Evolutionary conservation across 306 rosid species (phyloP), one percentile per base, ranked within the genome.

Genomic region (Pterocarpus macrocarpus): DNA sequence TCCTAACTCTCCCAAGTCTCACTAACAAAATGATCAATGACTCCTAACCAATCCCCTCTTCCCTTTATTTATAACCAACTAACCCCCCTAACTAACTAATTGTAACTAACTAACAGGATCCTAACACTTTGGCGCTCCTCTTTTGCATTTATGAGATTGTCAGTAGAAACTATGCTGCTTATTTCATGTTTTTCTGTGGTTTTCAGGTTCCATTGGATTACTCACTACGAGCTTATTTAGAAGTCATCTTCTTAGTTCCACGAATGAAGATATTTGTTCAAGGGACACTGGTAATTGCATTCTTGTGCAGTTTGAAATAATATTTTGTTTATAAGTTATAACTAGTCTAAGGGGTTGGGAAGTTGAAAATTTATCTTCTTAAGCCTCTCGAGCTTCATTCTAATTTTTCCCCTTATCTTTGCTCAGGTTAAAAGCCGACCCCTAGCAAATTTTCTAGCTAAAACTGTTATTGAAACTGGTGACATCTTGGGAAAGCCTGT

Each of bases 181-280:
- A 52, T 64, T 76, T 50, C 50, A 76, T 77, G 62, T 61, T 82
- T 22, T 59, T 41, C 41, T 64, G 17, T 50, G 28, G 50, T 70
- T 64, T 77, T 62, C 75, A 89, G 92, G 92, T 89, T 75, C 89
- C 80, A 70, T 49, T 89, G 77, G 92, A 89, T 80, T 89, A 77
- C 65, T 89, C 92, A 8, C 81, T 89, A 52, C 83, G 87, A 66
- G 85, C 92, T 69, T 89, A 89, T 75, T 72, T 89, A 52, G 92
- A 89, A 75, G 89, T 89, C 64, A 87, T 89, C 67, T 89, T 87
- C 84, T 85, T 87, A 70, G 83, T 87, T 65, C 92, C 92, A 3
- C 81, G 90, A 87, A 89, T 87, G 89, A 86, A 82, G 87, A 87
- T 87, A 62, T 73, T 65, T n/a, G 89, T 89, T 78, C 92, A 89